Evolutionary conservation across 2,329 filamentous ascomycete genomes (phyloP), one percentile per base, ranked within the genome.

Genomic region (Ceratocystis smalleyi): DNA sequence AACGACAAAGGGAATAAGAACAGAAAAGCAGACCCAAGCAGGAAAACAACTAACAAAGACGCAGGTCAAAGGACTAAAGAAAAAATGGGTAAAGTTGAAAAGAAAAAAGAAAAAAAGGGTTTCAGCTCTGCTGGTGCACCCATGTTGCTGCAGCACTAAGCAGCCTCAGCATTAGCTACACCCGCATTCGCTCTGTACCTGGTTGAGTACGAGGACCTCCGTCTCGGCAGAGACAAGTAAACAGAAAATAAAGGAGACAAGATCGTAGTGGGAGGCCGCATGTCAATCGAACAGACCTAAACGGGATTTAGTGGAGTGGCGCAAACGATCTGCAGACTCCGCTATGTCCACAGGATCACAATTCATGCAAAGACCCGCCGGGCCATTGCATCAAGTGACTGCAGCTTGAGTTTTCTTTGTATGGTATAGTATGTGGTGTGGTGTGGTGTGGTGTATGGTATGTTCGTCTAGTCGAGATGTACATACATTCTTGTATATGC

Each of bases 1-100:
- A 59, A 62, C n/a, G 59, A 64, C 64, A 65, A 65, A 65, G 35
- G 64, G 59, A 62, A 65, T 61, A 32, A 55, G 59, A 63, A 63
- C 61, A 63, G 61, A 12, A 61, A 54, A 61, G 47, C 32, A 59
- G 19, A 40, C 45, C 30, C 12, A 63, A 63, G 12, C 24, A 43
- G 17, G 30, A 43, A 43, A 43, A 63, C 35, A 40, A 47, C 22
- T 12, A 64, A 47, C 22, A 60, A 47, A 61, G 10, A 64, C 32
- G 59, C 27, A 51, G 55, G 19, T 22, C 7, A 59, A 45, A 61
- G 6, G 17, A 40, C 30, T 24, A 47, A 47, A 45, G 15, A 40
- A 47, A 32, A 59, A 6, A 35, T 10, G 35, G 35, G 10, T 40
- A 40, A 40, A 40, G 35, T 40, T 19, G 15, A 61, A 51, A 64